phyloP scores from a whole-genome alignment of 1,284 basidiomycete genomes.

The Psilocybe mexicana region DNA sequence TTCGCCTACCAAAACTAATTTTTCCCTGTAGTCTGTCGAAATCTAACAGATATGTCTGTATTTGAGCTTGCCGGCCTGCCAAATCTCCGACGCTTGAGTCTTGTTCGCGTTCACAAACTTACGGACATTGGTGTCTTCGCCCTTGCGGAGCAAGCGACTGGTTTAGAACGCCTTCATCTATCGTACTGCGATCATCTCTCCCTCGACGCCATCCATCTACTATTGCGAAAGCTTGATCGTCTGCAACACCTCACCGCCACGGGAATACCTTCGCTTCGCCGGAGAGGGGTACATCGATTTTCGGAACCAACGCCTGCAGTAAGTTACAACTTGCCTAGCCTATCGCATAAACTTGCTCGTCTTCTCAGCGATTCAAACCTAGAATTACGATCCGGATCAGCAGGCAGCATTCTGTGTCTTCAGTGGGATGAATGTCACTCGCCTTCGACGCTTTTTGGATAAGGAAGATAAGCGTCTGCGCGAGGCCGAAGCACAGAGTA shows the following conservation, averaged over 20 bases:
- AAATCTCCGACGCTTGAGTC: conserved; percentile 75
- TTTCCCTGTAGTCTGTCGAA: conserved; percentile 63
- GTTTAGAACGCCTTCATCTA: conserved; percentile 83
- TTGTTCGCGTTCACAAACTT: conserved; percentile 72
- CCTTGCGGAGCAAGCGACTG: conserved; percentile 62
- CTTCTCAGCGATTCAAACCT: conserved; percentile 23
- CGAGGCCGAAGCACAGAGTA: conserved; percentile 57
- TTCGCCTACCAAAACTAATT: conserved; percentile 13
- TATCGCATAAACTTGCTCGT: conserved; percentile 34
- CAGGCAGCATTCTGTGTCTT: conserved; percentile 83
- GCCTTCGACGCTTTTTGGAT: conserved; percentile 64
- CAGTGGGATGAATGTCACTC: conserved; percentile 67
- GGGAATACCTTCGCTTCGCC: conserved; percentile 77
- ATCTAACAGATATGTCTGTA: conserved; percentile 84
- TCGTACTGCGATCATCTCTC: conserved; percentile 87
- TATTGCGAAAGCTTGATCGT: conserved; percentile 63
- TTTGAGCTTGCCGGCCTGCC: conserved; percentile 78
- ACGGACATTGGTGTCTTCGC: conserved; percentile 71
- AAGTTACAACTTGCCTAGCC: conserved; percentile 15
- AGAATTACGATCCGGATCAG: conserved; percentile 61
- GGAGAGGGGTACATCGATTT: conserved; percentile 76
- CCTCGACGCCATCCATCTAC: conserved; percentile 75
- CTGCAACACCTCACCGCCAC: conserved; percentile 83
- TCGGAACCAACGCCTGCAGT: conserved; percentile 78
- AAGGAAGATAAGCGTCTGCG: conserved; percentile 60